These are phyloP conservation scores for Saposhnikovia divaricata DNA, from an alignment of 129 eudicot species.

Conservation along the genomic window DNA sequence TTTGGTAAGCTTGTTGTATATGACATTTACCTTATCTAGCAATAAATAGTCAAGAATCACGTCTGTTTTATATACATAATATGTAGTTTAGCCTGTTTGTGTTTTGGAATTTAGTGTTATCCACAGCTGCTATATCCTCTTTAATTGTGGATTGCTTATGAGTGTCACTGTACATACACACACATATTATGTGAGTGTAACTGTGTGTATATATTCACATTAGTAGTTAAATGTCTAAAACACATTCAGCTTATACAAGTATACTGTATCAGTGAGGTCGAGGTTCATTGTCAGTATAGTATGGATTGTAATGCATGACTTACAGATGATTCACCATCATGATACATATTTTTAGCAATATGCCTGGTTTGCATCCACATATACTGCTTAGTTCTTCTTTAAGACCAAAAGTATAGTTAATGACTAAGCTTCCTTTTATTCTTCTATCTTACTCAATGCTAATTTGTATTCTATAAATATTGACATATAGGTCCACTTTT, in stretches of 20 bases:
- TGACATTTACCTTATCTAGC: background rate
- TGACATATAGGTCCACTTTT: conserved; percentile 19
- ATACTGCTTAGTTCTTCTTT: background rate
- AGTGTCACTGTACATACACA: background rate
- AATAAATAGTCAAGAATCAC: background rate
- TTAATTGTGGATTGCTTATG: background rate
- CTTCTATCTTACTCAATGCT: background rate
- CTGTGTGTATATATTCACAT: background rate
- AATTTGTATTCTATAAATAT: background rate
- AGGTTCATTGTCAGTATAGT: background rate
- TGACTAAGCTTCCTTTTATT: background rate
- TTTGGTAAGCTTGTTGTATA: background rate
- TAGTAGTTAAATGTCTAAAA: background rate
- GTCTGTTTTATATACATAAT: background rate
- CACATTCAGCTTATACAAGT: background rate
- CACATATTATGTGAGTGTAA: background rate
- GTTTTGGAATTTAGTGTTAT: background rate
- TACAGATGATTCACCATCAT: background rate
- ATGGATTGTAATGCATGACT: background rate
- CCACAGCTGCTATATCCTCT: too few relatives aligned
- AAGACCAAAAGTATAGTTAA: background rate
- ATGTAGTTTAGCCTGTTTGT: background rate
- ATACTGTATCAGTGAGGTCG: background rate
- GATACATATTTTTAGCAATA: background rate
- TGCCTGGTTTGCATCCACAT: background rate